Percentiles rank a stretch among this genome's conserved stretches.
Evolutionary conservation across 345 rosid species (phyloP).

Genomic region (Acer yangbiense): DNA sequence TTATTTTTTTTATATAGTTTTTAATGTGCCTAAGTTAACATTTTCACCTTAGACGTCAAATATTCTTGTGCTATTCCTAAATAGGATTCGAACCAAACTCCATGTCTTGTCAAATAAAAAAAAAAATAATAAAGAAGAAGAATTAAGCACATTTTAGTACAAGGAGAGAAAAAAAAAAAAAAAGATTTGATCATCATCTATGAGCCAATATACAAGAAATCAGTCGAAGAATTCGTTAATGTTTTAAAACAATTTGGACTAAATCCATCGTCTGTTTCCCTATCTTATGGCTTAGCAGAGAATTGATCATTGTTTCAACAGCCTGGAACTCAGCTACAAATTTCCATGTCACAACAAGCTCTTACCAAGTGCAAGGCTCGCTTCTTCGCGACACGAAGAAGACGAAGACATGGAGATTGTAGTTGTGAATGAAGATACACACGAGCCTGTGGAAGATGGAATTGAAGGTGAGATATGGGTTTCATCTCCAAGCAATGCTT

Average conservation of each 20-base stretch:
- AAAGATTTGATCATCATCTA: too few relatives aligned
- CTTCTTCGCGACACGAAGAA: constrained; percentile 11
- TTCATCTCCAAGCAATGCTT: constrained; percentile 63
- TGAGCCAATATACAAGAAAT: constrained; percentile 8
- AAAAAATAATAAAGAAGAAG: too few relatives aligned
- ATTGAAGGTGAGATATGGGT: constrained; percentile 70
- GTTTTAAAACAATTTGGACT: constrained; percentile 45
- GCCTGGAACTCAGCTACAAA: constrained; percentile 41
- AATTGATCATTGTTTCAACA: constrained; percentile 66
- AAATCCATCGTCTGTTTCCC: constrained; percentile 48
- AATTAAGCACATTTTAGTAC: too few relatives aligned
- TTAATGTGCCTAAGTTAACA: too few relatives aligned
- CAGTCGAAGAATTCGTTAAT: constrained; percentile 46
- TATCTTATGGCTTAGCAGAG: constrained; percentile 70
- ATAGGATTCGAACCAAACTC: too few relatives aligned
- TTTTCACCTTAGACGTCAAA: too few relatives aligned
- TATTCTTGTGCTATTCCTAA: too few relatives aligned
- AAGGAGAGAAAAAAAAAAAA: too few relatives aligned
- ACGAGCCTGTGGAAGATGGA: constrained; percentile 45
- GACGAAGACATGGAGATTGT: constrained; percentile 47
- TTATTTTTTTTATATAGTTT: too few relatives aligned
- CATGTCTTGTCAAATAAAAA: too few relatives aligned
- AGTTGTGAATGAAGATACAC: constrained; percentile 25
- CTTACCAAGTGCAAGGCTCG: constrained; percentile 52
- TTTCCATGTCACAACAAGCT: constrained; percentile 48